Evolutionary conservation across 768 basidiomycete species (phyloP).

Genomic region (Cyathus striatus): DNA sequence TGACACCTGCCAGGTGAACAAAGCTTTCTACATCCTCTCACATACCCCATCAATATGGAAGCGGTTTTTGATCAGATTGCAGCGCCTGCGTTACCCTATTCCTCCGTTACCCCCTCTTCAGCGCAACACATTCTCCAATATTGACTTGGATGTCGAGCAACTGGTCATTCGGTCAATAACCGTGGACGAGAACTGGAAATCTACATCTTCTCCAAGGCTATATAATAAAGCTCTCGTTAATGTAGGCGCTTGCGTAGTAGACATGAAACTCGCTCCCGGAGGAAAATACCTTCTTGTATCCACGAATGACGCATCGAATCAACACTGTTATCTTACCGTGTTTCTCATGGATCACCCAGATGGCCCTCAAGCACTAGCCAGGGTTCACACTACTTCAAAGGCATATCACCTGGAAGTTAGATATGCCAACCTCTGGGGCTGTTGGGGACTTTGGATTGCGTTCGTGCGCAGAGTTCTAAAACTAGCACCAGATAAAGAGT

Average conservation of each 20-base stretch:
- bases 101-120: conserved; percentile 59
- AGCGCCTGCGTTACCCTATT: too few relatives aligned
- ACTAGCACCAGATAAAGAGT: too few relatives aligned
- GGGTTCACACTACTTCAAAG: conserved; percentile 41
- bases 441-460: conserved; percentile 53
- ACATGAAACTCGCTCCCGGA: conserved; percentile 57
- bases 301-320: conserved; percentile 35
- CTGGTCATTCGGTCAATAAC: conserved; percentile 58
- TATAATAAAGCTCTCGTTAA: conserved; percentile 17
- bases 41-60: conserved; percentile 71
- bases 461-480: too few relatives aligned
- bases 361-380: conserved; percentile 41
- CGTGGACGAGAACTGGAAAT: conserved; percentile 54
- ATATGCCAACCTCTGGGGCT: conserved; percentile 43
- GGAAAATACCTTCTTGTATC: conserved; percentile 67
- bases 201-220: conserved; percentile 27
- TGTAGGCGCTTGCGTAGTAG: conserved; percentile 36
- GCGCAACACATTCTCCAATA: conserved; percentile 24
- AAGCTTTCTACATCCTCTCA: conserved; percentile 54
- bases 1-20: conserved; percentile 41
- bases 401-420: conserved; percentile 57
- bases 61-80: conserved; percentile 49
- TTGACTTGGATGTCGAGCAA: conserved; percentile 47
- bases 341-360: conserved; percentile 53
- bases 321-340: conserved; percentile 45